A percentile compares a stretch with the other conserved stretches of the same genome.
Evolutionary conservation across 2,329 filamentous ascomycete genomes (phyloP).

Genomic region (Aureobasidium sp.): DNA sequence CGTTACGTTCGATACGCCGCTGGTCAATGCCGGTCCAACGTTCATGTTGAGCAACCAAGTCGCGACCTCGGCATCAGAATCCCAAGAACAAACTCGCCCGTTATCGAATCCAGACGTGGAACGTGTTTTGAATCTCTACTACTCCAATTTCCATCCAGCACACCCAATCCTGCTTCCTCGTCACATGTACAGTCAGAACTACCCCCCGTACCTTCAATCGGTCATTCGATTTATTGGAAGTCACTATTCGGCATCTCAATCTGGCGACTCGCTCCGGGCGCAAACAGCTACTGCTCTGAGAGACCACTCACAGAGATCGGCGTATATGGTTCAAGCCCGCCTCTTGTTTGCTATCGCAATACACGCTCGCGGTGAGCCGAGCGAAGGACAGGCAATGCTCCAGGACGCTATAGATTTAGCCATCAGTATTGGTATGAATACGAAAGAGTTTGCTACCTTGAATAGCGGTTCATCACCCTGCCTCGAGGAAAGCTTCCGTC

Average conservation of each 20-base stretch:
- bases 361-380: conserved; percentile 65
- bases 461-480: conserved; percentile 57
- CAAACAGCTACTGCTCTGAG: conserved; percentile 40
- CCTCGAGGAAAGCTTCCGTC: conserved; percentile 71
- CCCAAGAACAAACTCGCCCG: not conserved
- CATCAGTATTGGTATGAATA: conserved; percentile 67
- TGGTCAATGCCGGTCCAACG: not conserved
- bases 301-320: conserved; percentile 16
- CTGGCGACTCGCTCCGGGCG: conserved; percentile 36
- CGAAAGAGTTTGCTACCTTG: conserved; percentile 53
- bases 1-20: not conserved
- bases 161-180: conserved; percentile 50
- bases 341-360: conserved; percentile 68
- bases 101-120: conserved; percentile 22
- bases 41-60: not conserved
- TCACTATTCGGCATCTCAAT: conserved; percentile 41
- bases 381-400: conserved; percentile 59
- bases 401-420: conserved; percentile 60
- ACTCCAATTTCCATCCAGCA: conserved; percentile 45
- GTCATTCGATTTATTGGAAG: conserved; percentile 49
- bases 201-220: conserved; percentile 41
- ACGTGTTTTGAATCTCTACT: conserved; percentile 44
- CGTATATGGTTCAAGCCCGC: conserved; percentile 65
- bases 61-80: not conserved
- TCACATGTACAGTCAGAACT: conserved; percentile 31